Evolutionary conservation across 768 basidiomycete species (phyloP).

Genomic region (Lyophyllum shimeji): DNA sequence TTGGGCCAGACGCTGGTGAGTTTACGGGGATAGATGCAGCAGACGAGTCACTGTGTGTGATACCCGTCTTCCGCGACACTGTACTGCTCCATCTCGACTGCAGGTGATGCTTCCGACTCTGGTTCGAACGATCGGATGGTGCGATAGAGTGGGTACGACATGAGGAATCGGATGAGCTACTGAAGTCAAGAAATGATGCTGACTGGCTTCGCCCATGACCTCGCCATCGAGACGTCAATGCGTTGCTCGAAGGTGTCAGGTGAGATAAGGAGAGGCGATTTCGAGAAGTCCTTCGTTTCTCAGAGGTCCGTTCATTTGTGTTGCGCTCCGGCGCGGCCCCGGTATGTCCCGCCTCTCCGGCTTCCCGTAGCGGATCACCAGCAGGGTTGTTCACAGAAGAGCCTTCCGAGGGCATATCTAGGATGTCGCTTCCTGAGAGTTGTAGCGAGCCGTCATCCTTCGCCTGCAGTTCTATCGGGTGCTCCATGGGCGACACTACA

Average conservation of each 20-base stretch:
- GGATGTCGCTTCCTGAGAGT: not conserved
- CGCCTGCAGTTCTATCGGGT: slow-evolving; percentile 5
- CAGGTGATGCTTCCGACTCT: slow-evolving; percentile 6
- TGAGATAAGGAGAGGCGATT: slow-evolving; percentile 20
- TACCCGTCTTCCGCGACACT: slow-evolving; percentile 4
- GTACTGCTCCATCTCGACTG: slow-evolving; percentile 43
- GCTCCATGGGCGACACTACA: slow-evolving; percentile 9
- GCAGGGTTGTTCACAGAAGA: slow-evolving; percentile 14
- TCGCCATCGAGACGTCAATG: slow-evolving; percentile 10
- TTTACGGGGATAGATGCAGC: slow-evolving; percentile 10
- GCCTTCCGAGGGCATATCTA: slow-evolving; percentile 10
- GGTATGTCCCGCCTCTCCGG: slow-evolving; percentile 7
- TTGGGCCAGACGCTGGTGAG: slow-evolving; percentile 17
- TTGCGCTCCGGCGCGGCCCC: slow-evolving; percentile 12
- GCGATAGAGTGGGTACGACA: slow-evolving; percentile 17
- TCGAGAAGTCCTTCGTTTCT: slow-evolving; percentile 16
- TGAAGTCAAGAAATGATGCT: slow-evolving; percentile 40
- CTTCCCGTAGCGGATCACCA: not conserved
- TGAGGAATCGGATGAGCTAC: slow-evolving; percentile 30
- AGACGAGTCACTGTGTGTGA: slow-evolving; percentile 12
- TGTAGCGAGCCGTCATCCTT: slow-evolving; percentile 3
- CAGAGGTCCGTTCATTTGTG: slow-evolving; percentile 11
- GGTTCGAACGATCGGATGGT: slow-evolving; percentile 11
- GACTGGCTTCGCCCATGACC: slow-evolving; percentile 13
- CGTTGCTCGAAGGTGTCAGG: slow-evolving; percentile 24